Conservation (phyloP, 768 basidiomycete species). For the Rhizopogon roseolus region DNA sequence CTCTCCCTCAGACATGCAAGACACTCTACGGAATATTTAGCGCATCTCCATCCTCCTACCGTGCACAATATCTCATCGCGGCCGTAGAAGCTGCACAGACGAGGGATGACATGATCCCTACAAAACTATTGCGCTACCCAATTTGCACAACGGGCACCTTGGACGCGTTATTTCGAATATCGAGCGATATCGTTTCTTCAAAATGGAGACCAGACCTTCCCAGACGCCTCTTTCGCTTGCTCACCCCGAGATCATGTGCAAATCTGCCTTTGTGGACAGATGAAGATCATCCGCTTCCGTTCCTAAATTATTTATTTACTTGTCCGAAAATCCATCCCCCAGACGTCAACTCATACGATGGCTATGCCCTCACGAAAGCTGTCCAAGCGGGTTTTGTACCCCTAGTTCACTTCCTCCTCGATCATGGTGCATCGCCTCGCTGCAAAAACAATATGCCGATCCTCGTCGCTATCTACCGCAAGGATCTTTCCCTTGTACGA, state of each 20-base stretch:
- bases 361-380: conserved; percentile 80
- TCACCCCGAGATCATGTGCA: conserved; percentile 27
- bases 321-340: conserved; percentile 35
- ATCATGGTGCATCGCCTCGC: conserved; percentile 65
- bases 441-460: conserved; percentile 63
- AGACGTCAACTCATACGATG: conserved; percentile 63
- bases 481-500: conserved; percentile 63
- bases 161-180: conserved; percentile 38
- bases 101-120: conserved; percentile 24
- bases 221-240: conserved; percentile 56
- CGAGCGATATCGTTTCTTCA: background rate
- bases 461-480: conserved; percentile 67
- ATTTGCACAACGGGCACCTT: conserved; percentile 36
- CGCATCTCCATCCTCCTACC: conserved; percentile 50
- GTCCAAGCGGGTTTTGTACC: conserved; percentile 60
- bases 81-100: conserved; percentile 17
- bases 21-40: conserved; percentile 51
- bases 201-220: conserved; percentile 48
- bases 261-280: conserved; percentile 36
- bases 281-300: conserved; percentile 55
- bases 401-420: conserved; percentile 67
- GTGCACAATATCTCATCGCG: conserved; percentile 61
- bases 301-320: conserved; percentile 54
- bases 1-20: conserved; percentile 56
- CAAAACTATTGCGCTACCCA: conserved; percentile 44